Evolutionary conservation across 805 yeast genomes (phyloP), one percentile per base, ranked within the genome.

Genomic region (Crinitomyces ghanaensis): DNA sequence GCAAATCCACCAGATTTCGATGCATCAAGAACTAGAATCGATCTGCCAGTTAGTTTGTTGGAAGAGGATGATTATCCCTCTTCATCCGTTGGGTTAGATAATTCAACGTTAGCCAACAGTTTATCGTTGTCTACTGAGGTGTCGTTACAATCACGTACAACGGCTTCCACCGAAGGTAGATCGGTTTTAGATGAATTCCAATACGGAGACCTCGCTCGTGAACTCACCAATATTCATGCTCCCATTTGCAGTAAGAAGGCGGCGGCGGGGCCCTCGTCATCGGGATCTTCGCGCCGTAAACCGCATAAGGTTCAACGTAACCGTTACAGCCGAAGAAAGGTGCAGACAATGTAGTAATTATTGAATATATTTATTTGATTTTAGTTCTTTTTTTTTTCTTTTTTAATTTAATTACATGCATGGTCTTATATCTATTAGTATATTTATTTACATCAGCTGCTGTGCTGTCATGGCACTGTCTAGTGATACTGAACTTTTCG

Each of bases 51-150:
- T 12, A 11, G 23, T 11, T 42, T 48, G 23, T 11, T 20, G 13
- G 46, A 46, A 5, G 49, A 50, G 26, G 38, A 48, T 6, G 36
- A 37, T 7, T 41, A 54, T 22, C 33, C 30, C 23, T 41, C 42
- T 4, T 41, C 36, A 20, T 38, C 48, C 11, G 46, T 44, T 8
- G 46, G 49, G 28, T 39, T 45, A 6, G 37, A 37, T n/a, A 40
- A 50, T 22, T 20, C 23, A 8, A 8, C 8, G 8, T 8, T 11
- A 8, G 11, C 9, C 11, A 20, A 11, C 23, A 11, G 23, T 11
- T 8, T 20, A 8, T 8, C 8, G 9, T 20, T 11, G 11, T 20
- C 23, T 8, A 20, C 11, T 20, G 8, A 8, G 23, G 23, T 8
- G 11, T 20, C 23, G 11, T 20, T 11, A 20, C 23, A 20, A 20